These are phyloP conservation scores for Phytophthora aleatoria DNA, from an alignment of 352 stramenopile species.

Conservation along the genomic window DNA sequence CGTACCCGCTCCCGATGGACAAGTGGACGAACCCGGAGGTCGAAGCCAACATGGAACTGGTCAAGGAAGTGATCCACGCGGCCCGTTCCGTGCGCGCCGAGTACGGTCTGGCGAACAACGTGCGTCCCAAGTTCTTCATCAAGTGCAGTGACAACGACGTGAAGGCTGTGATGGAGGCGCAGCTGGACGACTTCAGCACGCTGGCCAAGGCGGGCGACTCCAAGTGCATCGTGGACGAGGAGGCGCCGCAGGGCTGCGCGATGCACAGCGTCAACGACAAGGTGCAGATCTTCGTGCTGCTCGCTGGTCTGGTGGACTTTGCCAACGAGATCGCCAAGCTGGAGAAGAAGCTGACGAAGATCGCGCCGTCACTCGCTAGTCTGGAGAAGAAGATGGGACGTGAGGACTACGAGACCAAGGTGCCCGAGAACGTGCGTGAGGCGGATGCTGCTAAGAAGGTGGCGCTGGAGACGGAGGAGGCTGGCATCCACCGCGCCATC, in stretches of 20 bases:
- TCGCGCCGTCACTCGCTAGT: constrained; percentile 71
- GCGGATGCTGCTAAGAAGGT: constrained; percentile 80
- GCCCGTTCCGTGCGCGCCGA: constrained; percentile 94
- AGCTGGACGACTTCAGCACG: constrained; percentile 95
- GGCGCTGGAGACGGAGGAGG: constrained; percentile 81
- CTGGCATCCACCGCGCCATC: constrained; percentile 79
- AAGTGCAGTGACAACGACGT: constrained; percentile 85
- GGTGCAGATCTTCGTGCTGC: constrained; percentile 89
- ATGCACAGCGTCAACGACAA: constrained; percentile 95
- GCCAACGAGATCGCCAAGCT: constrained; percentile 91
- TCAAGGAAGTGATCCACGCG: constrained; percentile 96
- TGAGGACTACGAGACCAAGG: constrained; percentile 82
- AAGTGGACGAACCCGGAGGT: constrained; percentile 87
- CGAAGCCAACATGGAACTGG: constrained; percentile 93
- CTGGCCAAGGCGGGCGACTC: constrained; percentile 93
- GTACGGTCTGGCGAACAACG: constrained; percentile 84
- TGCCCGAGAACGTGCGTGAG: constrained; percentile 80
- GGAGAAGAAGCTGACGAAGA: constrained; percentile 89
- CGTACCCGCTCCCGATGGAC: constrained; percentile 76
- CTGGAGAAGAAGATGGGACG: constrained; percentile 83
- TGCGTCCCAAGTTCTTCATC: constrained; percentile 87
- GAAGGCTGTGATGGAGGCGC: constrained; percentile 72
- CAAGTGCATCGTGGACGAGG: constrained; percentile 88
- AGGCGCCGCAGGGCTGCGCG: constrained; percentile 86
- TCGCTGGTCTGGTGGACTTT: constrained; percentile 85